Percentiles rank a stretch among this genome's conserved stretches.
These are phyloP conservation scores for Metroxylon sagu DNA, from an alignment of 176 grass and related monocot genomes.

Conservation along the genomic window DNA sequence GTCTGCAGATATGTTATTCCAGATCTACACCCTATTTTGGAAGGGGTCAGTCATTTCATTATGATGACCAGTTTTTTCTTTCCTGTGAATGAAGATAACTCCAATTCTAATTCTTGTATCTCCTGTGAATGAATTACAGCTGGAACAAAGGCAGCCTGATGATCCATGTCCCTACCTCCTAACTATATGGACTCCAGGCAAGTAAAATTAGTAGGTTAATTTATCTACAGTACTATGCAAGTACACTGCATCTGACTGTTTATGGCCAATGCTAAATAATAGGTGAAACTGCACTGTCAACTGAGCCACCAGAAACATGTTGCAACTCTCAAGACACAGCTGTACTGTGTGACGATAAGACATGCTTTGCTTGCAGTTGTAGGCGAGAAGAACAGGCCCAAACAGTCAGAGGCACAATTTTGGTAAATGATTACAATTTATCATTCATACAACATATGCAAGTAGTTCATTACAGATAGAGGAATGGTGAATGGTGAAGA, in stretches of 20 bases:
- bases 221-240: background rate
- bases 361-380: conserved; percentile 35
- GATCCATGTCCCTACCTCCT: conserved; percentile 68
- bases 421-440: conserved; percentile 49
- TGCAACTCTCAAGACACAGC: conserved; percentile 30
- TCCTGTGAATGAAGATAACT: too few relatives aligned
- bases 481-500: too few relatives aligned
- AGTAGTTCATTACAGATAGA: too few relatives aligned
- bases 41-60: conserved; percentile 41
- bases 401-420: conserved; percentile 72
- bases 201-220: conserved; percentile 9
- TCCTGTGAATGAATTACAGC: conserved; percentile 22
- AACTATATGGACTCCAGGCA: conserved; percentile 76
- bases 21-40: conserved; percentile 52
- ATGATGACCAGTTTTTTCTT: too few relatives aligned
- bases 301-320: conserved; percentile 27
- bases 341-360: conserved; percentile 38
- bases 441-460: background rate
- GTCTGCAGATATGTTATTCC: conserved; percentile 67
- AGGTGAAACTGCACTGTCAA: conserved; percentile 55
- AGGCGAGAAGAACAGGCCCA: conserved; percentile 44
- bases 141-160: conserved; percentile 57
- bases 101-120: too few relatives aligned
- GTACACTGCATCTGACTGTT: background rate
- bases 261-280: conserved; percentile 21